Percentiles rank a stretch among this genome's conserved stretches.
Conservation (phyloP, 2,329 filamentous ascomycete species). For the Phialemoniopsis sp. region DNA sequence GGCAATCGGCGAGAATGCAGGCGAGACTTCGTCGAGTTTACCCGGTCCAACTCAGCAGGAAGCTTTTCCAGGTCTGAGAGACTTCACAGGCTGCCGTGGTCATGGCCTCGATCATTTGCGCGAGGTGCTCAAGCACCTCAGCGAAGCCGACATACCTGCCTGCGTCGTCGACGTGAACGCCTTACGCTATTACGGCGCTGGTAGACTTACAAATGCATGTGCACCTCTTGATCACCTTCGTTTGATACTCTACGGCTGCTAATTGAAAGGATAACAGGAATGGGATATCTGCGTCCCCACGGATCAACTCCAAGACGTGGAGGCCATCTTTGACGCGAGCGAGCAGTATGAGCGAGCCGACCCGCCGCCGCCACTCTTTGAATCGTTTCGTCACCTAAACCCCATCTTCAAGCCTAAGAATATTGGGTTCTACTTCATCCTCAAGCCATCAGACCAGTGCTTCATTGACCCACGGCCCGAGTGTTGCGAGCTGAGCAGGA, state of each 20-base stretch:
- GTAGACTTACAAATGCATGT: not conserved
- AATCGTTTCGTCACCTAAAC: not conserved
- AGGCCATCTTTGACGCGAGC: not conserved
- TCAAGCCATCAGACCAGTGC: not conserved
- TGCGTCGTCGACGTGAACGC: not conserved
- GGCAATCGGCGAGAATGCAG: no score
- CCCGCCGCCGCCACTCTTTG: not conserved
- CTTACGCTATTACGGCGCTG: not conserved
- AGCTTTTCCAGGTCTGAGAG: not conserved
- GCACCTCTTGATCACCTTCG: not conserved
- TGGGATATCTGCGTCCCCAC: not conserved
- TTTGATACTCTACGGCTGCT: not conserved
- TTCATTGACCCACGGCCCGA: slow-evolving; percentile 2
- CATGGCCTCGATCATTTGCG: not conserved
- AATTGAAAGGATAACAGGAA: not conserved
- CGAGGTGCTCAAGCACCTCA: not conserved
- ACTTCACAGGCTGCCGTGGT: not conserved
- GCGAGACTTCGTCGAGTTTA: no score
- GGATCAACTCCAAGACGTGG: not conserved
- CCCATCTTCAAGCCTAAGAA: not conserved
- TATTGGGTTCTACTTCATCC: not conserved
- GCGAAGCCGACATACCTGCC: not conserved
- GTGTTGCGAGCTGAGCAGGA: not conserved
- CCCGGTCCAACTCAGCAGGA: no score
- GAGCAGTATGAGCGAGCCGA: not conserved